Conservation (phyloP, 2,329 filamentous ascomycete species). For the Corinectria fuckeliana region DNA sequence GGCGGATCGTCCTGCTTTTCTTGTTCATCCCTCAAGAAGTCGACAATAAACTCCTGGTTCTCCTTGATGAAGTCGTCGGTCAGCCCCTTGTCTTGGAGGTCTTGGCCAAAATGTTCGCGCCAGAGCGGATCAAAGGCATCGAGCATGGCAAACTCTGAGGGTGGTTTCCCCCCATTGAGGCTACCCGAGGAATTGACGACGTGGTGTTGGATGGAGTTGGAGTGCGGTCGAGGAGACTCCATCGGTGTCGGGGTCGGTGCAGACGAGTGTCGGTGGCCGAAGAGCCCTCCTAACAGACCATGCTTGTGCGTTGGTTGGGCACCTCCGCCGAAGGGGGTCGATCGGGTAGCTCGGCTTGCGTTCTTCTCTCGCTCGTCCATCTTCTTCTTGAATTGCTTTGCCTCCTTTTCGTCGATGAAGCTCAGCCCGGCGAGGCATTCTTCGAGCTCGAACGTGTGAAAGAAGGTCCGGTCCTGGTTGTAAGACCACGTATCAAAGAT, state of each 20-base stretch:
- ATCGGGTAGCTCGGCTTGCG: conserved; percentile 84
- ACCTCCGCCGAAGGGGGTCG: conserved; percentile 73
- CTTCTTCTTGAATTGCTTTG: conserved; percentile 96
- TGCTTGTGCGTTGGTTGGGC: conserved; percentile 49
- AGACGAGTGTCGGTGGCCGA: conserved; percentile 67
- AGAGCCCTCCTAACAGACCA: conserved; percentile 65
- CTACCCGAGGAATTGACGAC: conserved; percentile 52
- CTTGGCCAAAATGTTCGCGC: conserved; percentile 70
- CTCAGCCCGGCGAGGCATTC: conserved; percentile 89
- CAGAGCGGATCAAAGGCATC: conserved; percentile 70
- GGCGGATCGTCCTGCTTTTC: conserved; percentile 42
- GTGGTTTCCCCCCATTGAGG: conserved; percentile 51
- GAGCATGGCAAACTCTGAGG: conserved; percentile 66
- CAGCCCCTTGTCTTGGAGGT: conserved; percentile 66
- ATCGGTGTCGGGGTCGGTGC: conserved; percentile 64
- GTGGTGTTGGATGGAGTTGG: conserved; percentile 45
- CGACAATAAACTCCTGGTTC: conserved; percentile 72
- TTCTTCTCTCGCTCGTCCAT: conserved; percentile 96
- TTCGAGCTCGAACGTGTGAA: conserved; percentile 96
- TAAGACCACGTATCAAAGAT: conserved; percentile 95
- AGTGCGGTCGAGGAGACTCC: conserved; percentile 59
- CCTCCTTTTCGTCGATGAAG: conserved; percentile 97
- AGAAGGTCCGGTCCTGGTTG: conserved; percentile 97
- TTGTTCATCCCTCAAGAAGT: conserved; percentile 67
- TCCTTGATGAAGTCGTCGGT: conserved; percentile 72